Percentiles rank a stretch among this genome's conserved stretches.
phyloP scores from a whole-genome alignment of 768 basidiomycete species.

The Auricularia cornea region DNA sequence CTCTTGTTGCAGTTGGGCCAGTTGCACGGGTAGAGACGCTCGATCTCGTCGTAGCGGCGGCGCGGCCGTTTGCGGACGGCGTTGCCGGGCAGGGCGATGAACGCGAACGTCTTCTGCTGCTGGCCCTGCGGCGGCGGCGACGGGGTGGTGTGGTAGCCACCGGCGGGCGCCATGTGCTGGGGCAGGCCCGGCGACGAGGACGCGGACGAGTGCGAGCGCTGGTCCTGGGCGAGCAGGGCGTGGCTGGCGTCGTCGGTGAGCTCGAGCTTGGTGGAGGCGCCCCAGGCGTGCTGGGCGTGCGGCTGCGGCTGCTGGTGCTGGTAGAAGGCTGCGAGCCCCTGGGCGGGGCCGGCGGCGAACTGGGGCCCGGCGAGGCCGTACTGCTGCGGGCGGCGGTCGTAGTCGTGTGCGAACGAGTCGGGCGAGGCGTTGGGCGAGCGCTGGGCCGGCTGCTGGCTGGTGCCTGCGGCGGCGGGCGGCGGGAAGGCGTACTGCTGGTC shows the following conservation, averaged over 20 bases:
- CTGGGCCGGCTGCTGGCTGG: too few species aligned
- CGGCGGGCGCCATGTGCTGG: background rate
- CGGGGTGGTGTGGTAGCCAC: background rate
- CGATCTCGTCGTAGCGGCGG: constrained; percentile 88
- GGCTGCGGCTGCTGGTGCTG: too few species aligned
- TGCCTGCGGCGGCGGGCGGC: background rate
- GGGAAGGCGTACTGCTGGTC: background rate
- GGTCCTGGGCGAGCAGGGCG: background rate
- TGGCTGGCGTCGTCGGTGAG: background rate
- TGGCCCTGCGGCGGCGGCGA: constrained; percentile 2
- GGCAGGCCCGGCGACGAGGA: background rate
- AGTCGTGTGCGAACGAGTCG: background rate
- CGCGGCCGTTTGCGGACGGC: constrained; percentile 78
- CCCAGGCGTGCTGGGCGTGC: too few species aligned
- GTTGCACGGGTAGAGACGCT: constrained; percentile 83
- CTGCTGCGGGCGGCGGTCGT: background rate
- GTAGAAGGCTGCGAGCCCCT: too few species aligned
- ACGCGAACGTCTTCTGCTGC: constrained; percentile 60
- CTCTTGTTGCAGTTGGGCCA: constrained; percentile 60
- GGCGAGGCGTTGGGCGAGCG: background rate
- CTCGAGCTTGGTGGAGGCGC: background rate
- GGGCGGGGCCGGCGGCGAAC: too few species aligned
- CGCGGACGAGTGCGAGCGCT: background rate
- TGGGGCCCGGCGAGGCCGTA: background rate
- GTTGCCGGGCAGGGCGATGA: constrained; percentile 74